Evolutionary conservation across 306 rosid genomes (phyloP), one percentile per base, ranked within the genome.

Genomic region (Senna siamea): DNA sequence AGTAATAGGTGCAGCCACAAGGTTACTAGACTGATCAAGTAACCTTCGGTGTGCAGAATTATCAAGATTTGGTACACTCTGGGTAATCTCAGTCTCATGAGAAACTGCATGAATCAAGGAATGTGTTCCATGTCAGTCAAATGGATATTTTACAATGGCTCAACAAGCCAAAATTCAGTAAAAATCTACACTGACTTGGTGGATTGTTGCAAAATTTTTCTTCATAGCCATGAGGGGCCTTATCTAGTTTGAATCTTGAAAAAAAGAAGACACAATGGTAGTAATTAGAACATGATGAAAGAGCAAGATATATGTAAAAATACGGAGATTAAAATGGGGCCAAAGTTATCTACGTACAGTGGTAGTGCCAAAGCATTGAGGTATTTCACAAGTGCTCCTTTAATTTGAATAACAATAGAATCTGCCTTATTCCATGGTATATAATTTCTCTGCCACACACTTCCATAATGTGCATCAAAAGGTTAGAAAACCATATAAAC

Each of bases 21-120:
- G 92, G 85, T 95, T 95, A 69, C 77, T 86, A 66, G 87, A 82
- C 79, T 89, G 82, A 35, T 76, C 98, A 50, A 88, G 89, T 60
- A 95, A 85, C 85, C 63, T 83, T 43, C 99, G 99, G 5, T 88
- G 96, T 32, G 79, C 81, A 73, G 80, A 70, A 69, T 41, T 80
- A 47, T 76, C 60, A 62, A 79, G 72, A 72, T 61, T 71, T 61
- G 74, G 64, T 63, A 34, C 28, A 73, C 40, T 56, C 37, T 77
- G 81, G 61, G 7, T 74, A 75, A 58, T 34, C 46, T 76, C 69
- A 15, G 81, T 64, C 55, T 70, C 75, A 23, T 82, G 79, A 59
- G 75, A 74, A 70, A 78, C 97, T 89, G 83, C 75, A 82, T 50
- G 62, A 80, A 58, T 65, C 66, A 79, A 77, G 69, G 69, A 22